Conservation (phyloP, 2,329 filamentous ascomycete genomes). For the Periglandula ipomoeae region DNA sequence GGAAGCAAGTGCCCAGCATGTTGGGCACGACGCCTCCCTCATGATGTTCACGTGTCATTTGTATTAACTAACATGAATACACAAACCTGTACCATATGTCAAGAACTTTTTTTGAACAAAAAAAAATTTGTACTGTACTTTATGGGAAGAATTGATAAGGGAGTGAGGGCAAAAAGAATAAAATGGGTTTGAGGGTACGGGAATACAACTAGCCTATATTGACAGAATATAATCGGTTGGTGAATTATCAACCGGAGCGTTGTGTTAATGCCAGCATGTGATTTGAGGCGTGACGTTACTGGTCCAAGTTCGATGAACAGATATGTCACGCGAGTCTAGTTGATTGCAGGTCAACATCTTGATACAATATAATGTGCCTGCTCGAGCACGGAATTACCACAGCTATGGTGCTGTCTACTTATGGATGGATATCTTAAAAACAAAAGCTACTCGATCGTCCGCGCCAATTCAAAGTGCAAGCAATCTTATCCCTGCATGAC, state of each 20-base stretch:
- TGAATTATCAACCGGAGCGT: too few relatives aligned
- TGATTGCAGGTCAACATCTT: too few relatives aligned
- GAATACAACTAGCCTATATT: too few relatives aligned
- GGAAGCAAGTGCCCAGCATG: constrained; percentile 48
- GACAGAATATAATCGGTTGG: too few relatives aligned
- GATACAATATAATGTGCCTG: too few relatives aligned
- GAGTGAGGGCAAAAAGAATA: background rate
- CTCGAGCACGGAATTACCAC: background rate
- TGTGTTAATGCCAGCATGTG: too few relatives aligned
- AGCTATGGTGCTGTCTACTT: background rate
- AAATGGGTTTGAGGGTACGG: too few relatives aligned
- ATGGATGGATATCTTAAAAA: background rate
- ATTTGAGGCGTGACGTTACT: too few relatives aligned
- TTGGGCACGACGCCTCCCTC: constrained; percentile 32
- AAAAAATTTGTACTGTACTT: constrained; percentile 1
- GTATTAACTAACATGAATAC: too few relatives aligned
- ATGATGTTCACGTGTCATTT: constrained; percentile 13
- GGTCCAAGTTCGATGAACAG: too few relatives aligned
- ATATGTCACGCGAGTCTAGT: too few relatives aligned
- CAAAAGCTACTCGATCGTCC: background rate
- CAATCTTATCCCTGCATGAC: background rate
- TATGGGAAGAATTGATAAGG: background rate
- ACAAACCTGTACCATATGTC: background rate
- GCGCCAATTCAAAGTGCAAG: background rate
- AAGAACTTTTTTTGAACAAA: background rate